Base-by-base conservation (phyloP, 331 rosid species). In the Quercus tomentella region DNA sequence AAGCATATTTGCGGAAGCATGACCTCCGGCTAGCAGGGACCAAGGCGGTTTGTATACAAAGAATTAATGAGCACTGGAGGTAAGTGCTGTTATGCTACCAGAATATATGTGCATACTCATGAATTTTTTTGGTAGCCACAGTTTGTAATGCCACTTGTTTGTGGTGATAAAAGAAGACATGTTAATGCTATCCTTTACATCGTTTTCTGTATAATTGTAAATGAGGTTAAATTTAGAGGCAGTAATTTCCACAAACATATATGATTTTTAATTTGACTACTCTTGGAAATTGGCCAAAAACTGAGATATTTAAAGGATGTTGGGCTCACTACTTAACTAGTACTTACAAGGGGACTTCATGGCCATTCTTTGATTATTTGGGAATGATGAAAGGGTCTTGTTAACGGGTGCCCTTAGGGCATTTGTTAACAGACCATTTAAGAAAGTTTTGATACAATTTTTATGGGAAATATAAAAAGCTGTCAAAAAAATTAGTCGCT, bases 41-140 rank as follows among this genome's bases (percentile, higher is more conserved):
- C 25, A 91, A 90, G 81, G 79, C 83, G 0, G 83, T 88, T 65
- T 93, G 96, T 74, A 73, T 88, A 17, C 88, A 86, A 25, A 87
- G 97, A 85, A 83, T 93, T 9, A 49, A 51, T 79, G 97, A 91
- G 57, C 96, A 93, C 57, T 83, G 87, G 92, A 89, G 97, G 97
- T 87, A 80, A 61, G 37, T 18, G 12, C 61, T 70, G 71, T 66
- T 69, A 4, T 20, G 45, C 68, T 62, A 62, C 65, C 43, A 25
- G 61, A 51, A 41, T 37, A 21, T 3, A 4, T 75, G 45, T 62
- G 12, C 51, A 23, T 18, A 16, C 16, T 28, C 58, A 20, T 35
- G 22, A 6, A 12, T 21, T 31, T 11, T 55, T 54, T 65, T 25
- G 7, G 0, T 17, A 49, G 77, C 61, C 17, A 0, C 23, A 37